Evolutionary conservation across 129 eudicot genomes (phyloP), one percentile per base, ranked within the genome.

Genomic region (Helianthus annuus): DNA sequence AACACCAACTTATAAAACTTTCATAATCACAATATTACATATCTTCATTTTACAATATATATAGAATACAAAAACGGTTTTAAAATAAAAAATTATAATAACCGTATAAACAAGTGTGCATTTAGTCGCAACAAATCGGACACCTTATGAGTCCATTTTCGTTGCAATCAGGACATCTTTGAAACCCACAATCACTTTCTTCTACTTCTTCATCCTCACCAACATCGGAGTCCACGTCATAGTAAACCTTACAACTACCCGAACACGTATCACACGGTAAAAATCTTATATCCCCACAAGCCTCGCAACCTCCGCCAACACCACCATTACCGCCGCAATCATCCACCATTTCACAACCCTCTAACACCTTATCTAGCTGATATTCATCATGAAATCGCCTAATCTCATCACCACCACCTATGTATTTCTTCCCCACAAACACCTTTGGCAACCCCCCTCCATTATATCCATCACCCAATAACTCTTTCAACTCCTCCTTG

Each of bases 121-220:
- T 53, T 86, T 65, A 89, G 69, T 85, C 75, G 57, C 96, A 90
- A 82, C 99, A 94, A 65, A 90, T 67, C 53, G 89, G 96, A 80
- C 99, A 94, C 19, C 94, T 79, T 6, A 83, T 60, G 17, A 94
- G 96, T 19, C 99, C 99, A 48, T 94, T 94, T 59, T 94, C 99
- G 63, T 94, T 94, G 83, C 99, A 94, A 81, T 94, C 88, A 0
- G 96, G 97, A 64, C 99, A 94, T 65, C 96, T 77, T 53, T 90
- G 97, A 69, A 94, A 94, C 54, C 97, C 97, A 64, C 14, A 85
- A 60, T 87, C 96, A 65, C 27, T 72, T 62, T 89, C 96, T 52
- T 92, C 95, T 6, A 78, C 88, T 5, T 84, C 88, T 5, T 82
- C 88, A 14, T 24, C 71, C 13, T 78, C 77, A 1, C 80, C 59